These are phyloP conservation scores for Phaseolus lunatus DNA, from an alignment of 306 rosid genomes.

Conservation along the genomic window DNA sequence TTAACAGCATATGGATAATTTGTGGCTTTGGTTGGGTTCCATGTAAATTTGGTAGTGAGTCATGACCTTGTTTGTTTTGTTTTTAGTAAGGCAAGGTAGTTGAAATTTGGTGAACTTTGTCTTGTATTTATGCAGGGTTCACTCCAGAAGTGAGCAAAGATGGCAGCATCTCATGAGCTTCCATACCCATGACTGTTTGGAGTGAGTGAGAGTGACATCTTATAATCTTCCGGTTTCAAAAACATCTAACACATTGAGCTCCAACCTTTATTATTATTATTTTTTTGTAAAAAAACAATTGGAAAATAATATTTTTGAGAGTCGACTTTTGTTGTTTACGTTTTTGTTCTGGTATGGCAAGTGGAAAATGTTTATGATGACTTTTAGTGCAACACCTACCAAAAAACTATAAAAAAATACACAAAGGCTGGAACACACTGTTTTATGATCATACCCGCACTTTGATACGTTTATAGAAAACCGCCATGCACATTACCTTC, in stretches of 20 bases:
- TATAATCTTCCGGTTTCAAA: constrained; percentile 61
- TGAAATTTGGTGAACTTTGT: constrained; percentile 24
- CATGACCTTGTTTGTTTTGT: constrained; percentile 24
- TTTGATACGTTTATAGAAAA: no score
- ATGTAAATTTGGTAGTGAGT: constrained; percentile 17
- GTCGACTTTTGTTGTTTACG: no score
- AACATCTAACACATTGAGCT: constrained; percentile 63
- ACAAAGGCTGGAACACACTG: no score
- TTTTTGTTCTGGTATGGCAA: no score
- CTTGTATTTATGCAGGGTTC: constrained; percentile 49
- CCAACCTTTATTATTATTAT: no score
- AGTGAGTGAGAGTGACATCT: constrained; percentile 73
- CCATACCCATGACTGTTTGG: constrained; percentile 57
- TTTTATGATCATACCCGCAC: no score
- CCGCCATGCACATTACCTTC: no score
- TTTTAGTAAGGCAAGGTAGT: neutral
- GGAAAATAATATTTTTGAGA: no score
- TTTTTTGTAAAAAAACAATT: no score
- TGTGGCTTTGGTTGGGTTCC: constrained; percentile 14
- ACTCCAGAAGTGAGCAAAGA: constrained; percentile 58
- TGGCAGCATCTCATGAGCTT: constrained; percentile 53
- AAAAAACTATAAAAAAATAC: no score
- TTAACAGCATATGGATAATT: neutral
- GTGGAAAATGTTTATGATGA: no score
- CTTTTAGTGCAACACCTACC: no score